phyloP scores from a whole-genome alignment of 2,329 filamentous ascomycete genomes.

The Neofusicoccum parvum region DNA sequence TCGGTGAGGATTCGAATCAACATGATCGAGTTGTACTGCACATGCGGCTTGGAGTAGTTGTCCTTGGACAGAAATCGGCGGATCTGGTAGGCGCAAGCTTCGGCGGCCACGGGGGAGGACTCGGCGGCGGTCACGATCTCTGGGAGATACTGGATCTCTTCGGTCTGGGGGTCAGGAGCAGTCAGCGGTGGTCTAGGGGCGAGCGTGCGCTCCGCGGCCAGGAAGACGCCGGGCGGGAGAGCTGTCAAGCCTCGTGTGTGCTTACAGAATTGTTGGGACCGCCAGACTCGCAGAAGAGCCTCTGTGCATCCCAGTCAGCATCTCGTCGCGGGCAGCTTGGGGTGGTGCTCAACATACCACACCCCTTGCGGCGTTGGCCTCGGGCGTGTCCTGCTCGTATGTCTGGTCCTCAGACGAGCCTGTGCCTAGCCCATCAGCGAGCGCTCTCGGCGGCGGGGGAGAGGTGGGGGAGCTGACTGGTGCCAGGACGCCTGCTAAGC shows the following conservation, averaged over 20 bases:
- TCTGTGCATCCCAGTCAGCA: slow-evolving; percentile 50
- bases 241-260: not conserved
- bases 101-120: slow-evolving; percentile 82
- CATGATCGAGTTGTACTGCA: slow-evolving; percentile 97
- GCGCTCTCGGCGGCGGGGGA: not conserved
- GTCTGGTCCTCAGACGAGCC: slow-evolving; percentile 25
- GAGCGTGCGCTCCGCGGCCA: not conserved
- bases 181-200: not conserved
- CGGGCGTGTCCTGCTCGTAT: slow-evolving; percentile 60
- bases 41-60: slow-evolving; percentile 64
- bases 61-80: slow-evolving; percentile 80
- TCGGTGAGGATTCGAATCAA: slow-evolving; percentile 87
- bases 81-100: slow-evolving; percentile 77
- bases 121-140: slow-evolving; percentile 94
- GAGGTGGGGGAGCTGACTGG: slow-evolving; percentile 21
- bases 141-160: slow-evolving; percentile 90
- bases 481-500: slow-evolving; percentile 38
- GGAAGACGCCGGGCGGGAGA: not conserved
- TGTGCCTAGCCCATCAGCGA: slow-evolving; percentile 21
- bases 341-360: slow-evolving; percentile 43
- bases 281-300: slow-evolving; percentile 78
- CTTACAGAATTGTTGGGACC: slow-evolving; percentile 51
- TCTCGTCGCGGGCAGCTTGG: slow-evolving; percentile 1
- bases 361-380: slow-evolving; percentile 65
- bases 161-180: slow-evolving; percentile 58